A percentile compares a stretch with the other conserved stretches of the same genome.
Conservation (phyloP, 345 rosid genomes). For the Syzygium oleosum region DNA sequence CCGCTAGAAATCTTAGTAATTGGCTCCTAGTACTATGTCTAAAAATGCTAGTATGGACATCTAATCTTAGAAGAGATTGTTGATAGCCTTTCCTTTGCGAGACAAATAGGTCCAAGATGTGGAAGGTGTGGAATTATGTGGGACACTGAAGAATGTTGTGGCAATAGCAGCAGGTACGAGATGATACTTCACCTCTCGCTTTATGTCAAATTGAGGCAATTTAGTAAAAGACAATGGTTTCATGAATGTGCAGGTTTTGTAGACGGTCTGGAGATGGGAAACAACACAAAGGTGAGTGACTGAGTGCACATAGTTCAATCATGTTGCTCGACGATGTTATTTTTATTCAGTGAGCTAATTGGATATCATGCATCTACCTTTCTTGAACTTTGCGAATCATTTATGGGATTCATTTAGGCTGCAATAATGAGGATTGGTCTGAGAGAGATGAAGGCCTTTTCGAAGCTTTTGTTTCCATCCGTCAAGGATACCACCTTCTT, state of each 20-base stretch:
- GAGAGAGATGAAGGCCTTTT: conserved; percentile 87
- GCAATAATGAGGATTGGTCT: conserved; percentile 97
- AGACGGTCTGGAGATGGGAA: conserved; percentile 95
- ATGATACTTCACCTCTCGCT: neutral
- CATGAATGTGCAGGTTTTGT: conserved; percentile 57
- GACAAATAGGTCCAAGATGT: conserved; percentile 66
- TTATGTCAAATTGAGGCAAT: neutral
- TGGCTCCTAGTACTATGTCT: neutral
- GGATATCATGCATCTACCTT: neutral
- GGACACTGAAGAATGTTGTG: conserved; percentile 93
- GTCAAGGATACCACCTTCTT: conserved; percentile 85
- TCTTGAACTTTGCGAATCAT: neutral
- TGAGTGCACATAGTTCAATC: neutral
- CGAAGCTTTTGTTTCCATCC: conserved; percentile 74
- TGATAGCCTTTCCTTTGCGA: neutral
- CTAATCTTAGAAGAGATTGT: neutral
- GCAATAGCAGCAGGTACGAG: conserved; percentile 80
- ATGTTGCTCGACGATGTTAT: neutral
- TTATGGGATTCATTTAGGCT: conserved; percentile 40
- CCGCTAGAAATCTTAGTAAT: neutral
- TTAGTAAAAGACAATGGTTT: neutral
- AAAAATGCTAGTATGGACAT: neutral
- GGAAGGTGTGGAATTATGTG: conserved; percentile 94
- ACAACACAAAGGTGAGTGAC: conserved; percentile 72
- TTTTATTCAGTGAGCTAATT: neutral